Evolutionary conservation across 2,329 filamentous ascomycete species (phyloP), one percentile per base, ranked within the genome.

Genomic region (Penicillium corylophilum): DNA sequence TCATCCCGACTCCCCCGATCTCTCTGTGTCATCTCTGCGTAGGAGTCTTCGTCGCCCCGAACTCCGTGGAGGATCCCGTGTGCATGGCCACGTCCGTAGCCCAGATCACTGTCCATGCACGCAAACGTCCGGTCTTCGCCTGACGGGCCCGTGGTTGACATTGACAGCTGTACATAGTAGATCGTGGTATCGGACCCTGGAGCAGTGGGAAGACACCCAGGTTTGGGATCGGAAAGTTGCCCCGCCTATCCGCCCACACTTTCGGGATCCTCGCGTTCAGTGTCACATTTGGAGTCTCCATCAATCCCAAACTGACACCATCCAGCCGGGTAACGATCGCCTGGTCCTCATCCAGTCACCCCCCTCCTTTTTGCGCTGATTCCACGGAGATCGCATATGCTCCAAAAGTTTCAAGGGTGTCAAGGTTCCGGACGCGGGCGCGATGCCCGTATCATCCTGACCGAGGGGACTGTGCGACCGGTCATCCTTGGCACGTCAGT

Each of bases 401-500:
- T 38, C 18, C 18, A 13, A 20, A 20, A 38, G 16, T 20, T 13
- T 12, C 18, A 13, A 12, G 33, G 31, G 33, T 46, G 45, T 12
- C 46, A 56, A 40, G 50, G 46, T 48, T 50, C 26, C 46, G 23
- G 31, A 35, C 16, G 18, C 51, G 54, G 54, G 50, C 50, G 43
- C 55, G 44, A 58, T 56, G 44, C 55, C 50, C 36, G 24, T 56
- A 48, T 48, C 29, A 50, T 49, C 39, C 13, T 51, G 50, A 43
- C 5, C 16, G 39, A 16, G 29, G 40, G 46, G 46, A 48, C 51
- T 42, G 28, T 44, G 46, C 40, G 45, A 9, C 7, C n/a, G 33
- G 1, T 44, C 16, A 39, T 31, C 51, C 41, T 39, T 48, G 51
- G 41, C 18, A 31, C 39, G 24, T 10, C 8, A 7, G 44, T 56